phyloP scores from a whole-genome alignment of 768 basidiomycete genomes.

The Hysterangium stoloniferum region DNA sequence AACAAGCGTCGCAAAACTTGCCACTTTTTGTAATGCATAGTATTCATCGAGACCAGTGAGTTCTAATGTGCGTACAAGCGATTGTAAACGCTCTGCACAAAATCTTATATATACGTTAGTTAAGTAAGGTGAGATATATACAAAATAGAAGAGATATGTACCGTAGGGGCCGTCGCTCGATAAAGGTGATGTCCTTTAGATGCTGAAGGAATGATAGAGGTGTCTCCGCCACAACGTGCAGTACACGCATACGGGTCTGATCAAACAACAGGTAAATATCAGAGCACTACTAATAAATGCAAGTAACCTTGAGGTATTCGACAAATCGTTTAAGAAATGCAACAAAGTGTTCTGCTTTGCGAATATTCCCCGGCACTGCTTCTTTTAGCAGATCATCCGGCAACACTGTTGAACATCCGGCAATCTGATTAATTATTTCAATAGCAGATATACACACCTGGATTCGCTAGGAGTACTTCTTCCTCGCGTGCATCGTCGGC shows the following conservation, averaged over 20 bases:
- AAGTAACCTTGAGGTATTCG: slow-evolving; percentile 87
- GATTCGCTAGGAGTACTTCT: slow-evolving; percentile 85
- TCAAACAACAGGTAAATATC: slow-evolving; percentile 2
- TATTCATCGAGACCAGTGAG: slow-evolving; percentile 87
- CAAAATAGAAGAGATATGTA: slow-evolving; percentile 27
- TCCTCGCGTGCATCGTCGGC: slow-evolving; percentile 54
- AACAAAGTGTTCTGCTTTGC: slow-evolving; percentile 98
- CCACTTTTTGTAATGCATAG: slow-evolving; percentile 88
- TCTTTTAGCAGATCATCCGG: slow-evolving; percentile 93
- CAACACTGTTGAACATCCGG: slow-evolving; percentile 45
- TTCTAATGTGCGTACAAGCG: slow-evolving; percentile 87
- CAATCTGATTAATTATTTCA: slow-evolving; percentile 1
- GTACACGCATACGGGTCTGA: slow-evolving; percentile 97
- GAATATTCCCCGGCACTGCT: slow-evolving; percentile 95
- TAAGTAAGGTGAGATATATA: slow-evolving; percentile 7
- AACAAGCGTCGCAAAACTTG: slow-evolving; percentile 91
- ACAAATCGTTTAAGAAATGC: slow-evolving; percentile 97
- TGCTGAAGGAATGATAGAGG: slow-evolving; percentile 96
- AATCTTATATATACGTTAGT: slow-evolving; percentile 61
- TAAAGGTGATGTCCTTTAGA: slow-evolving; percentile 97
- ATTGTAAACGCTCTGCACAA: slow-evolving; percentile 93
- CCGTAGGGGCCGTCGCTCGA: slow-evolving; percentile 89
- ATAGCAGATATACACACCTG: slow-evolving; percentile 41
- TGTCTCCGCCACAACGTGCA: slow-evolving; percentile 98
- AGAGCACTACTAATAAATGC: neutral